These are phyloP conservation scores for Ophidiomyces ophidiicola DNA, from an alignment of 2,329 filamentous ascomycete genomes.

Conservation along the genomic window DNA sequence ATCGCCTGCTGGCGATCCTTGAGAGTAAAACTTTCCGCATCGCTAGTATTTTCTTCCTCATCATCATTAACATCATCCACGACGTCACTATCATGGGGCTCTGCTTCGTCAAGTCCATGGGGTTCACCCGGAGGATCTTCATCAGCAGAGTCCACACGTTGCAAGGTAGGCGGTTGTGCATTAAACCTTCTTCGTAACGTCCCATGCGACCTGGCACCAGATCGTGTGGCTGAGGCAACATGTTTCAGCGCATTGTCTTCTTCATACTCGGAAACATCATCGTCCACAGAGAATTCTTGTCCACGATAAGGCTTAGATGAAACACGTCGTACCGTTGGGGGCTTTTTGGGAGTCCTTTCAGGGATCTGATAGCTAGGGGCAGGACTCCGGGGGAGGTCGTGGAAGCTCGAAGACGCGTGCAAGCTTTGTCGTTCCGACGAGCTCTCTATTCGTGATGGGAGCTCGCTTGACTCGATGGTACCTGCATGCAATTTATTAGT, in stretches of 20 bases:
- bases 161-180: conserved; percentile 23
- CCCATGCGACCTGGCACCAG: conserved; percentile 27
- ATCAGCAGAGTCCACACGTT: conserved; percentile 28
- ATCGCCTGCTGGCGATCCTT: conserved; percentile 96
- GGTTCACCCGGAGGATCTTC: conserved; percentile 28
- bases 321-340: conserved; percentile 57
- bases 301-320: conserved; percentile 74
- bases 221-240: conserved; percentile 24
- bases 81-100: conserved; percentile 30
- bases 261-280: conserved; percentile 69
- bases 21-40: conserved; percentile 93
- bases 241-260: conserved; percentile 38
- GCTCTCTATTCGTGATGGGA: not conserved
- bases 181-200: conserved; percentile 32
- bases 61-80: conserved; percentile 47
- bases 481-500: conserved; percentile 7
- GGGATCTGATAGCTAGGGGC: conserved; percentile 28
- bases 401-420: conserved; percentile 1
- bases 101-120: conserved; percentile 16
- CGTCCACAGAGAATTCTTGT: conserved; percentile 81
- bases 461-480: not conserved
- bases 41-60: conserved; percentile 64
- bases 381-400: conserved; percentile 33
- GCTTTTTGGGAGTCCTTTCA: conserved; percentile 51
- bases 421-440: conserved; percentile 1